Evolutionary conservation across 2,329 filamentous ascomycete genomes (phyloP).

Genomic region (Trichoderma sp.): DNA sequence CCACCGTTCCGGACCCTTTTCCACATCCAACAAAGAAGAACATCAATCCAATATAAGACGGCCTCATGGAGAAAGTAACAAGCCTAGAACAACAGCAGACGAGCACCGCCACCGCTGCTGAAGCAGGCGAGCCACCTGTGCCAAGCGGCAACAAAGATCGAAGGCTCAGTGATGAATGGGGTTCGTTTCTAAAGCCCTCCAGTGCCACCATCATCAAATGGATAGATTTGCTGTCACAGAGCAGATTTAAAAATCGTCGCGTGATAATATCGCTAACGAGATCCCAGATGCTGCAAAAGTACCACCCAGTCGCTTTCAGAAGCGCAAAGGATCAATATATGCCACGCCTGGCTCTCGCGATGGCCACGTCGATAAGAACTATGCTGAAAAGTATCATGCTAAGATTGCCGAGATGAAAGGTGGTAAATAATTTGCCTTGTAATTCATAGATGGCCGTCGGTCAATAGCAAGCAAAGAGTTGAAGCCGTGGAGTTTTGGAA

Average conservation of each 20-base stretch:
- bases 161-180: conserved; percentile 48
- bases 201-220: neutral
- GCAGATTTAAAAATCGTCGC: neutral
- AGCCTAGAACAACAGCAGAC: neutral
- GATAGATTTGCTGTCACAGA: neutral
- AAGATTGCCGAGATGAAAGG: conserved; percentile 54
- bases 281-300: conserved; percentile 61
- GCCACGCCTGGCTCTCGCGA: conserved; percentile 63
- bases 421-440: conserved; percentile 34
- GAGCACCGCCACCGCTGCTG: neutral
- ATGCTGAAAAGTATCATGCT: conserved; percentile 58
- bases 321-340: conserved; percentile 66
- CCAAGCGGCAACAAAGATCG: conserved; percentile 30
- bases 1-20: neutral
- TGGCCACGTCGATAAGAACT: conserved; percentile 60
- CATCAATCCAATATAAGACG: neutral
- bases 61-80: neutral
- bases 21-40: neutral
- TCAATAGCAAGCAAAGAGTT: neutral
- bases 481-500: neutral
- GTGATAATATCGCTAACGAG: neutral
- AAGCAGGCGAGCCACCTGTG: neutral
- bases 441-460: neutral
- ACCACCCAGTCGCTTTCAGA: conserved; percentile 65
- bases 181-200: conserved; percentile 33